Conservation (phyloP, 2,329 filamentous ascomycete species). For the Alternaria atra region DNA sequence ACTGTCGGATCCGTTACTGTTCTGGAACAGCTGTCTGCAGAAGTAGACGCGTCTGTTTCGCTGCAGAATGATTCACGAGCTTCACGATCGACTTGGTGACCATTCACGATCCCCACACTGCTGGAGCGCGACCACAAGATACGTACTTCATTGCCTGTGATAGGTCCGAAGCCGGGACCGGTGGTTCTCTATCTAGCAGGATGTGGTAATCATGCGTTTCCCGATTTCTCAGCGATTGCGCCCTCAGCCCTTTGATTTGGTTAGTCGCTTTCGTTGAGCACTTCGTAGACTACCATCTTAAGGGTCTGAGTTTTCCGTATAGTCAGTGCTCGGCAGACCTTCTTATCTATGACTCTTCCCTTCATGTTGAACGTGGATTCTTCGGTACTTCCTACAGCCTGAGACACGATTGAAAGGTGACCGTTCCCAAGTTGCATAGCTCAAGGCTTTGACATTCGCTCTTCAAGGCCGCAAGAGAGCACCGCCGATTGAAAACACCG, state of each 20-base stretch:
- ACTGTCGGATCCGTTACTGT: not conserved
- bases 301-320: conserved; percentile 3
- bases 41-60: conserved; percentile 1
- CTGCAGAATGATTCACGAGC: not conserved
- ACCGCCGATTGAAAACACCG: conserved; percentile 11
- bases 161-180: conserved; percentile 13
- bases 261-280: conserved; percentile 11
- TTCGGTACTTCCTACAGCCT: not conserved
- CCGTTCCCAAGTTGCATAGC: not conserved
- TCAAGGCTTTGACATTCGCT: not conserved
- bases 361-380: not conserved
- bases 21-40: not conserved
- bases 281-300: conserved; percentile 15
- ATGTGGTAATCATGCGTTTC: not conserved
- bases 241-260: conserved; percentile 4
- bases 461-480: not conserved
- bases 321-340: conserved; percentile 2
- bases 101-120: conserved; percentile 6
- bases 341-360: not conserved
- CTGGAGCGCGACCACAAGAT: conserved; percentile 1
- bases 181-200: not conserved
- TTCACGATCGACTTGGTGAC: not conserved
- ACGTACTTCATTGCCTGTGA: not conserved
- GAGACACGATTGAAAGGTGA: not conserved
- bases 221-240: conserved; percentile 39